A percentile compares a stretch with the other conserved stretches of the same genome.
Conservation (phyloP, 495 filamentous ascomycete genomes). For the Clohesyomyces aquaticus region DNA sequence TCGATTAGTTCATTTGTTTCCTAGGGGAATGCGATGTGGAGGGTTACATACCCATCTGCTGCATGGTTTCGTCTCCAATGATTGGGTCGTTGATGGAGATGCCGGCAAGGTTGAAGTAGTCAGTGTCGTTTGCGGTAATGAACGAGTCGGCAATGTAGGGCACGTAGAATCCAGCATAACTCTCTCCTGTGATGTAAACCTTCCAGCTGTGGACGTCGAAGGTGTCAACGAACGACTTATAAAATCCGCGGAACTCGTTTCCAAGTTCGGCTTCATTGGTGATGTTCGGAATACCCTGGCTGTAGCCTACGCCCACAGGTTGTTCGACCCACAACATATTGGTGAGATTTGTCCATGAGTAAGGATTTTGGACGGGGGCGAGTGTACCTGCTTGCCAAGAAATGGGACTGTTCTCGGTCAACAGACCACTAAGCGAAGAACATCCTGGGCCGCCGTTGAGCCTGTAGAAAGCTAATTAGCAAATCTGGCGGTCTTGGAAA, state of each 20-base stretch:
- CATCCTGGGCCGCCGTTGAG: constrained; percentile 59
- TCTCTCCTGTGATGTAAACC: constrained; percentile 58
- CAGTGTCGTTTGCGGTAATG: constrained; percentile 67
- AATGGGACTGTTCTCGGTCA: constrained; percentile 80
- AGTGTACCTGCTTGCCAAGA: constrained; percentile 60
- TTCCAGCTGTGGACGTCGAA: constrained; percentile 66
- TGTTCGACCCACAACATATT: constrained; percentile 79
- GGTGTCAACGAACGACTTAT: constrained; percentile 67
- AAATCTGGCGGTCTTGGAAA: not conserved
- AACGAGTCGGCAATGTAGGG: constrained; percentile 79
- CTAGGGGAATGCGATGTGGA: constrained; percentile 37
- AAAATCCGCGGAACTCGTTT: constrained; percentile 58
- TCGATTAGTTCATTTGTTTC: not conserved
- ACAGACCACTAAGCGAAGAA: constrained; percentile 67
- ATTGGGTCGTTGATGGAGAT: constrained; percentile 73
- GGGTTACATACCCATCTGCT: constrained; percentile 48
- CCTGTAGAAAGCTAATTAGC: constrained; percentile 9
- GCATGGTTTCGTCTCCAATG: constrained; percentile 56
- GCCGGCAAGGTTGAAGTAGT: constrained; percentile 68
- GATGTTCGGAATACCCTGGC: constrained; percentile 63
- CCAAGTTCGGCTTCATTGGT: constrained; percentile 67
- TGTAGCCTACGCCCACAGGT: constrained; percentile 76
- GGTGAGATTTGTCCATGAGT: constrained; percentile 71
- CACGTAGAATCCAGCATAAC: constrained; percentile 72
- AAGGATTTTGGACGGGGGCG: constrained; percentile 36